phyloP scores from a whole-genome alignment of 306 rosid genomes.

The Citrullus colocynthis region DNA sequence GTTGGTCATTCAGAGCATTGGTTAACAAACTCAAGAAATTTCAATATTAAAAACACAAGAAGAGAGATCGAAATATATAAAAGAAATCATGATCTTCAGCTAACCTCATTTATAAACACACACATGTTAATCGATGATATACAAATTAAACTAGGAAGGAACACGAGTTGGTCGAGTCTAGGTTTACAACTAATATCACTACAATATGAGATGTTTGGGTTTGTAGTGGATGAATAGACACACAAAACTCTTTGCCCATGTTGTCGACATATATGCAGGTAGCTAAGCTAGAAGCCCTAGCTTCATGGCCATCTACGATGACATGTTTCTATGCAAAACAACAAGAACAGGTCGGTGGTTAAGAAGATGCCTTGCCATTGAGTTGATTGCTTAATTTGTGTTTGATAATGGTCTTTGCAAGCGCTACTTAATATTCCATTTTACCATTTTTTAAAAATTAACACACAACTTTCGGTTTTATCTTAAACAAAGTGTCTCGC shows the following conservation, averaged over 20 bases:
- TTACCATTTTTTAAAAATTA: neutral
- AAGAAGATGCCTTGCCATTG: neutral
- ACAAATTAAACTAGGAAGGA: neutral
- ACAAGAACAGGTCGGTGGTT: slow-evolving; percentile 1
- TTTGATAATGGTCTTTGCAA: neutral
- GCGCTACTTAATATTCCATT: neutral
- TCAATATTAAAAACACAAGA: neutral
- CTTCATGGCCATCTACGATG: neutral
- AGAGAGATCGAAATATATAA: too few species aligned
- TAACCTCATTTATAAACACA: neutral
- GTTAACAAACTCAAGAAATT: too few species aligned
- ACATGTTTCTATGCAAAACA: neutral
- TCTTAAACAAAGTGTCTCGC: neutral
- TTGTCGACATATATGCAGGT: neutral
- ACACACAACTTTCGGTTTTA: neutral
- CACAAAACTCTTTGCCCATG: neutral
- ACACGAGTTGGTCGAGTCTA: neutral
- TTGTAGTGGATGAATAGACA: neutral
- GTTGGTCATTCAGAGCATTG: too few species aligned
- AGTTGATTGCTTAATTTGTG: neutral
- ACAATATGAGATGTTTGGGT: too few species aligned
- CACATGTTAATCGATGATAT: neutral
- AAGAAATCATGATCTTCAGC: neutral
- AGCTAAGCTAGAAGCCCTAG: neutral
- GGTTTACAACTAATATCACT: neutral